These are phyloP conservation scores for Lepidium africanum DNA, from an alignment of 345 rosid species.

Conservation along the genomic window DNA sequence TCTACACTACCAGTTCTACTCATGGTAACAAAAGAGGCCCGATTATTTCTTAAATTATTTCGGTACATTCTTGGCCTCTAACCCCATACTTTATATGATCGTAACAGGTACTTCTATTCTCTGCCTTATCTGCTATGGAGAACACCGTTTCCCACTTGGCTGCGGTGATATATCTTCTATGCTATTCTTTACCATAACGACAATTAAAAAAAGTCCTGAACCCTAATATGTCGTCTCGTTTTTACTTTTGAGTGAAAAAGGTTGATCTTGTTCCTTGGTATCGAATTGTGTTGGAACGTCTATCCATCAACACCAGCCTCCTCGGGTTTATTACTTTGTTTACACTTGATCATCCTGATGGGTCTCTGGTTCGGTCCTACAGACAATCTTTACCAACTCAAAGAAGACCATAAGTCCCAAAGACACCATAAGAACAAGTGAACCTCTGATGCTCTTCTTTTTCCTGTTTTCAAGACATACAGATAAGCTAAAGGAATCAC, in stretches of 20 bases:
- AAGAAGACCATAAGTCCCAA: slow-evolving; percentile 1
- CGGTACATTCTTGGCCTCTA: not conserved
- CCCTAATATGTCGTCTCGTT: not conserved
- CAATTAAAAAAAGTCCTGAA: not conserved
- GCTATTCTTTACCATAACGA: not conserved
- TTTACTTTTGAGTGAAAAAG: slow-evolving; percentile 30
- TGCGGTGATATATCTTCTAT: slow-evolving; percentile 42
- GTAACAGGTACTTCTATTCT: slow-evolving; percentile 76
- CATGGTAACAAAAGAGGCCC: slow-evolving; percentile 47
- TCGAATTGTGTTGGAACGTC: slow-evolving; percentile 89
- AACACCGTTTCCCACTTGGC: slow-evolving; percentile 52
- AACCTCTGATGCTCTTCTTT: not conserved
- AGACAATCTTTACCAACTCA: slow-evolving; percentile 39
- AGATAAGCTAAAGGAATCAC: not conserved
- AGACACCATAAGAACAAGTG: slow-evolving; percentile 12
- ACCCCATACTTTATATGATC: slow-evolving; percentile 2
- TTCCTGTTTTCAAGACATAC: not conserved
- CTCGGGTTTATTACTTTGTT: slow-evolving; percentile 54
- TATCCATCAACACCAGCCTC: slow-evolving; percentile 71
- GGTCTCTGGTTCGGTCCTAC: slow-evolving; percentile 68
- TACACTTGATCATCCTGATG: slow-evolving; percentile 51
- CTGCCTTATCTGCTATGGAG: slow-evolving; percentile 83
- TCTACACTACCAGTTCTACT: slow-evolving; percentile 93
- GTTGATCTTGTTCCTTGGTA: slow-evolving; percentile 52
- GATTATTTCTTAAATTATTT: not conserved